A percentile compares a stretch with the other conserved stretches of the same genome.
phyloP scores from a whole-genome alignment of 1,284 basidiomycete genomes.

The Leucoagaricus sp. region DNA sequence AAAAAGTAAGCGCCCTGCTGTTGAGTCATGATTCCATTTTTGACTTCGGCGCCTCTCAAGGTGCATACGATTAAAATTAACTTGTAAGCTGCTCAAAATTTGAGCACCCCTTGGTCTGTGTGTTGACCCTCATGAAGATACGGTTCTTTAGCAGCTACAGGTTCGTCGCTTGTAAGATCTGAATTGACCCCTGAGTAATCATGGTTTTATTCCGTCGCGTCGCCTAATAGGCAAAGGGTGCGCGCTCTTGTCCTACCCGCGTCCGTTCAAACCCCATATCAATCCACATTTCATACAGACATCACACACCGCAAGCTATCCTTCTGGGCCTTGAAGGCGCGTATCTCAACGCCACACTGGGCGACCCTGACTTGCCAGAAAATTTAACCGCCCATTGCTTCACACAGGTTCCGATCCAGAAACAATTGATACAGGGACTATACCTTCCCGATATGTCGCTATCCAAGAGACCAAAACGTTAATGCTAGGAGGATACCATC shows the following conservation, averaged over 20 bases:
- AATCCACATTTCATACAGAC: slow-evolving; percentile 47
- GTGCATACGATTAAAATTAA: slow-evolving; percentile 84
- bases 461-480: slow-evolving; percentile 72
- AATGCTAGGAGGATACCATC: slow-evolving; percentile 70
- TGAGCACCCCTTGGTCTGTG: too few relatives aligned
- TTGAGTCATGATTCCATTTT: not conserved
- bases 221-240: slow-evolving; percentile 74
- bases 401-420: slow-evolving; percentile 72
- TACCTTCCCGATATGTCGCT: slow-evolving; percentile 69
- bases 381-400: not conserved
- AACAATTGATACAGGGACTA: slow-evolving; percentile 83
- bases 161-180: slow-evolving; percentile 34
- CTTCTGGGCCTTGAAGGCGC: slow-evolving; percentile 86
- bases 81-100: slow-evolving; percentile 61
- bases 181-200: slow-evolving; percentile 5
- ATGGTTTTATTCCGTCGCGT: not conserved
- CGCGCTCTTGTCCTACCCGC: slow-evolving; percentile 18
- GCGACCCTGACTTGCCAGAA: not conserved
- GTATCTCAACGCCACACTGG: not conserved
- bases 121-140: slow-evolving; percentile 45
- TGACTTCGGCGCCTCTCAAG: slow-evolving; percentile 33
- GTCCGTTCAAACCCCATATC: not conserved
- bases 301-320: slow-evolving; percentile 94
- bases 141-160: slow-evolving; percentile 78
- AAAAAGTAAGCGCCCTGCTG: slow-evolving; percentile 51